Base-by-base conservation (phyloP, 805 yeast species). In the Starmerella sirachaensis region DNA sequence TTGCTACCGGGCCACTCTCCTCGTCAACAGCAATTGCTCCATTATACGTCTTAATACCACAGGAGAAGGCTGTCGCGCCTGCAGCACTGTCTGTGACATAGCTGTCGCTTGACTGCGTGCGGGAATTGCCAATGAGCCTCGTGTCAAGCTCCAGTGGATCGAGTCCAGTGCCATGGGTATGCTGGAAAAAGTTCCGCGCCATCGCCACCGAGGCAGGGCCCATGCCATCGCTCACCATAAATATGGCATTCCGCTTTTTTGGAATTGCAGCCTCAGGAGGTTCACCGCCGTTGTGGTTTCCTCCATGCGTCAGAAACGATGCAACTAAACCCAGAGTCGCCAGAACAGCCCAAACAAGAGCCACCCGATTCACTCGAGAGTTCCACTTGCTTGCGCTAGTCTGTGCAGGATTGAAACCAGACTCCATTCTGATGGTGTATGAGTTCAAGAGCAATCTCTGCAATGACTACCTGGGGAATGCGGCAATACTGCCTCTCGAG, bases 51-150 rank as follows among this genome's bases (percentile, higher is more conserved):
- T 86, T 86, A 50, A 74, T 53, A 5, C 76, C 88, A 58, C 94
- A 83, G 0, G 93, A 68, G 53, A 85, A 86, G 1, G 94, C 95
- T 11, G 94, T 84, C 12, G 95, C 97, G 12, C 95, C 96, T 2
- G 97, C 97, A 9, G 97, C 97, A 20, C 94, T 81, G 57, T 86
- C 97, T 0, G 97, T 86, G 42, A 86, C 72, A 50, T 81, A 64
- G 1, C 93, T 79, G 46, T 68, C 64, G 18, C 74, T 72, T 13
- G 94, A 80, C 44, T 85, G 68, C 0, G 97, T 86, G 49, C 96
- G 69, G 7, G 93, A 79, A 18, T 80, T 69, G 19, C 97, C 97
- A 36, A 85, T 69, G 32, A 84, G 60, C 54, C 76, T 72, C 42
- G 69, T 63, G 58, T 85, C 95, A 20, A 85, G 52, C 48, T 77